Conservation (phyloP, 345 rosid species). For the Lepidium sativum region DNA sequence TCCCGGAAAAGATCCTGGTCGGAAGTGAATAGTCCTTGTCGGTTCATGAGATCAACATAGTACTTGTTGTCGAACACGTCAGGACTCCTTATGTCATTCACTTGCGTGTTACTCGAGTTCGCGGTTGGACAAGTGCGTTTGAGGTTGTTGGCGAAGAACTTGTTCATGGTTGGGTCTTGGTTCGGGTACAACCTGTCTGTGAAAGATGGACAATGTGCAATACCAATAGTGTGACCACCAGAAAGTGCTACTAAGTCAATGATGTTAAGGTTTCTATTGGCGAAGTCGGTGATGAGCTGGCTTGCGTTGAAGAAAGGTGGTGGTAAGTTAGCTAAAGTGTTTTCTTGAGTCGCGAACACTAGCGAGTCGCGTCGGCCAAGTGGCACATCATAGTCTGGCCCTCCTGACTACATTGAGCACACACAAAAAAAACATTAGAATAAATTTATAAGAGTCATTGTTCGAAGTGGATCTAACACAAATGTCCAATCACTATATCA, state of each 20-base stretch:
- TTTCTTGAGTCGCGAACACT: conserved; percentile 38
- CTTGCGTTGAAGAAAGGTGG: conserved; percentile 33
- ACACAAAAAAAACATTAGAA: background rate
- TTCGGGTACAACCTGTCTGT: conserved; percentile 57
- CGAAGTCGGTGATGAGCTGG: conserved; percentile 36
- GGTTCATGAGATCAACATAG: conserved; percentile 65
- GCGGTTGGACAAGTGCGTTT: conserved; percentile 44
- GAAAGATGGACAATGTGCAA: conserved; percentile 58
- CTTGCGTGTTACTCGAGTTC: conserved; percentile 36
- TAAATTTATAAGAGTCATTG: no score
- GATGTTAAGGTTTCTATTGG: conserved; percentile 39
- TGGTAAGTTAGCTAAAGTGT: conserved; percentile 50
- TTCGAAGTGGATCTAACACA: no score
- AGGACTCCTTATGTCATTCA: conserved; percentile 55
- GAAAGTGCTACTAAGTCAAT: conserved; percentile 81
- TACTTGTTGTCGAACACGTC: conserved; percentile 76
- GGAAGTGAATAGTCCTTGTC: conserved; percentile 74
- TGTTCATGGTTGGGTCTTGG: conserved; percentile 68
- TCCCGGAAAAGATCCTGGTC: conserved; percentile 78
- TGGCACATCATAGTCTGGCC: conserved; percentile 65
- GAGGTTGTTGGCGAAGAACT: conserved; percentile 50
- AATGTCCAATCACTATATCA: no score
- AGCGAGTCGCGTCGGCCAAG: conserved; percentile 66
- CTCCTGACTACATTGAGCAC: conserved; percentile 50
- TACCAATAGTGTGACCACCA: conserved; percentile 86